Conservation (phyloP, 768 basidiomycete genomes). For the Fistulinella prunicolor region DNA sequence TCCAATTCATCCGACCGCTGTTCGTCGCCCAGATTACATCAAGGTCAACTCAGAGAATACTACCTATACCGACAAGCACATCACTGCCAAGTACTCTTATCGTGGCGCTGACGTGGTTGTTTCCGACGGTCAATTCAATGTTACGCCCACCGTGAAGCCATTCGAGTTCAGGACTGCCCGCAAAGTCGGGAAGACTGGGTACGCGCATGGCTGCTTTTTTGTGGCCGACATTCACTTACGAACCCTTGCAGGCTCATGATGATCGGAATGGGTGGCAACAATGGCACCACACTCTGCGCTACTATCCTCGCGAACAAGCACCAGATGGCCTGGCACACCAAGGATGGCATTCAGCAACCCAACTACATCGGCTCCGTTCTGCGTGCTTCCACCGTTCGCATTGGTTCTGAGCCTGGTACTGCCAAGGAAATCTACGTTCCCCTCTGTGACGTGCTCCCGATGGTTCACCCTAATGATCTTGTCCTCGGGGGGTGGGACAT, state of each 20-base stretch:
- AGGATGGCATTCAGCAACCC: slow-evolving; percentile 86
- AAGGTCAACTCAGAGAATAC: slow-evolving; percentile 82
- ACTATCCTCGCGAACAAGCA: slow-evolving; percentile 96
- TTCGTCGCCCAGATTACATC: slow-evolving; percentile 71
- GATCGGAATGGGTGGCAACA: slow-evolving; percentile 97
- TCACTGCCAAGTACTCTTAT: slow-evolving; percentile 79
- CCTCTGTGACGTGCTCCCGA: slow-evolving; percentile 88
- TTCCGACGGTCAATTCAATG: slow-evolving; percentile 68
- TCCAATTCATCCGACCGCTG: slow-evolving; percentile 82
- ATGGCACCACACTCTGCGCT: slow-evolving; percentile 90
- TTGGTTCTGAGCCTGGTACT: slow-evolving; percentile 75
- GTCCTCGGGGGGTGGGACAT: slow-evolving; percentile 99
- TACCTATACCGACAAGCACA: slow-evolving; percentile 74
- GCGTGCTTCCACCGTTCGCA: slow-evolving; percentile 90
- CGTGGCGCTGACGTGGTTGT: slow-evolving; percentile 72
- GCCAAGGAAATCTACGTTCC: slow-evolving; percentile 93
- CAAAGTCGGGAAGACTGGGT: slow-evolving; percentile 91
- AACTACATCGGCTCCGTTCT: slow-evolving; percentile 98
- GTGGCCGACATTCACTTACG: slow-evolving; percentile 1
- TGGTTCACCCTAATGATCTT: slow-evolving; percentile 98
- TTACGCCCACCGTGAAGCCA: slow-evolving; percentile 75
- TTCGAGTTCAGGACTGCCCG: slow-evolving; percentile 92
- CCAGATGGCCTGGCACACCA: slow-evolving; percentile 93
- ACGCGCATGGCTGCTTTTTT: slow-evolving; percentile 32
- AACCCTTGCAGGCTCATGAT: slow-evolving; percentile 74